A percentile compares a stretch with the other conserved stretches of the same genome.
Evolutionary conservation across 257 asterid species (phyloP).

Genomic region (Primulina huaijiensis): DNA sequence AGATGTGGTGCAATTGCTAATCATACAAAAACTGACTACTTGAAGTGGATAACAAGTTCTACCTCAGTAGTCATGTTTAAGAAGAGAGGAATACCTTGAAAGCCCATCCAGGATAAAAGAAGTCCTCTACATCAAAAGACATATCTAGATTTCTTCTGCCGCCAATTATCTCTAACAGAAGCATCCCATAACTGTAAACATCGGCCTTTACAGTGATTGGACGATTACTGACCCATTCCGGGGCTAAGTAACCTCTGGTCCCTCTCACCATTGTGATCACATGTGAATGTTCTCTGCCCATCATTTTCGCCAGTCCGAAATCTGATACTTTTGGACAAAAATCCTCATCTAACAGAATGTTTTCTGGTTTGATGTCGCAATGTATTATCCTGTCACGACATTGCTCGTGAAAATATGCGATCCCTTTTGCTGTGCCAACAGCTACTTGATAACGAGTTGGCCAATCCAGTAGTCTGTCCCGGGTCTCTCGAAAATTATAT

Average conservation of each 20-base stretch:
- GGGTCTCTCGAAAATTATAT: slow-evolving; percentile 28
- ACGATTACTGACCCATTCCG: slow-evolving; percentile 86
- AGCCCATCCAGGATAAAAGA: slow-evolving; percentile 98
- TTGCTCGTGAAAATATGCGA: slow-evolving; percentile 91
- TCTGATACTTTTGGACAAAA: slow-evolving; percentile 89
- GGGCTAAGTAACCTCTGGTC: slow-evolving; percentile 85
- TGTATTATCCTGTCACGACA: slow-evolving; percentile 84
- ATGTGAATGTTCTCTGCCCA: slow-evolving; percentile 92
- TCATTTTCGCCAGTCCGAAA: slow-evolving; percentile 86
- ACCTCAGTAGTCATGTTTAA: not conserved
- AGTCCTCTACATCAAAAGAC: slow-evolving; percentile 67
- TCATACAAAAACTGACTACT: not conserved
- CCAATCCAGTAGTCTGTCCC: slow-evolving; percentile 52
- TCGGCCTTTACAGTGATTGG: slow-evolving; percentile 89
- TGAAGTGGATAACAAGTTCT: not conserved
- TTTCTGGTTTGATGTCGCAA: slow-evolving; percentile 91
- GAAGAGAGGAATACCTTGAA: slow-evolving; percentile 55
- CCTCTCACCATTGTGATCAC: slow-evolving; percentile 85
- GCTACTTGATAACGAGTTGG: slow-evolving; percentile 71
- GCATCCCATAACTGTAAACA: slow-evolving; percentile 93
- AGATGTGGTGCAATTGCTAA: not conserved
- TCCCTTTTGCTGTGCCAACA: slow-evolving; percentile 79
- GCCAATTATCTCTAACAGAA: slow-evolving; percentile 74
- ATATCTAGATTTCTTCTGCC: slow-evolving; percentile 88
- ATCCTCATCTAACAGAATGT: slow-evolving; percentile 75